Base-by-base conservation (phyloP, 345 rosid species). In the Kandelia obovata region DNA sequence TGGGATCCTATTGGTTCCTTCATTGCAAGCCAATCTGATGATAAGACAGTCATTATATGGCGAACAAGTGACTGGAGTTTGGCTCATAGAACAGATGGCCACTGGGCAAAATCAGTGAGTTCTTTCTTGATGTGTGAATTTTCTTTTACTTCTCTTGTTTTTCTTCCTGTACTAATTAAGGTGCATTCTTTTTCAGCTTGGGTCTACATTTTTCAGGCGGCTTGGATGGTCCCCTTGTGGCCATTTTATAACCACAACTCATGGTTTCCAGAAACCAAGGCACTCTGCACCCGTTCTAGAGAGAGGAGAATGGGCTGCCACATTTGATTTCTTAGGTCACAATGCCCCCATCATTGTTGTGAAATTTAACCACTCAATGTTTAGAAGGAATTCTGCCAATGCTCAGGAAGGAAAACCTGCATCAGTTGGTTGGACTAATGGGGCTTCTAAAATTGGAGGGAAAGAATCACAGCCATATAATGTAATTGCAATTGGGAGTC, bases 141-240 rank as follows among this genome's bases (percentile, higher is more conserved):
- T 51, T n/a, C 2, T 57, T 64, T 69, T 56, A 11, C 59, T 58
- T 71, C 27, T 11, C n/a, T 28, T 34, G 23, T 35, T 34, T 17
- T 49, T 43, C 53, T 9, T 53, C 30, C 30, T 53, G 21, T 69
- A 71, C 79, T 83, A 66, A 82, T 73, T 53, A 25, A 65, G 58
- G 16, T 21, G 21, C 67, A 52, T 67, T 61, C 47, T 71, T 75
- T 56, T 84, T 70, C 83, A 96, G 98, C 92, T 96, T 39, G 98
- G 99, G 46, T 92, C 98, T 67, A 96, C 99, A 23, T 96, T 96
- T 82, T 96, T 96, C 81, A 86, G 99, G 85, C 89, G 99, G 69
- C 97, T 96, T 73, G 98, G 97, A 46, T 96, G 99, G 98, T 96
- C 99, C 21, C 98, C 99, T 1, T 96, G 99, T 80, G 99, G 99